phyloP scores from a whole-genome alignment of 2,329 filamentous ascomycete species.

The Venturiaceae sp. region DNA sequence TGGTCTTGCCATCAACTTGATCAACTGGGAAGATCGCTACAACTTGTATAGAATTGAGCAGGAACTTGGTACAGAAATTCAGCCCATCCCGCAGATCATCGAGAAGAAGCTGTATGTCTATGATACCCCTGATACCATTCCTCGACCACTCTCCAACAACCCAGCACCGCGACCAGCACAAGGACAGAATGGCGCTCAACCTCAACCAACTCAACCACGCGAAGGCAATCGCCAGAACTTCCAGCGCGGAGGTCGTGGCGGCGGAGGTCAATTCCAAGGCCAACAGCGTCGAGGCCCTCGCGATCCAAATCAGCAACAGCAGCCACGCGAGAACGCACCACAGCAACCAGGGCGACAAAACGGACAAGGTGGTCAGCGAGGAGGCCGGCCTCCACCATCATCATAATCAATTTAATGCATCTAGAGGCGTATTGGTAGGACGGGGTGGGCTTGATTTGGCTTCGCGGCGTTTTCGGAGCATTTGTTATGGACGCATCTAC shows the following conservation, averaged over 20 bases:
- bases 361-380: constrained; percentile 1
- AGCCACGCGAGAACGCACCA: neutral
- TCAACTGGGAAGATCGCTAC: constrained; percentile 99
- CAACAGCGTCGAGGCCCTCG: constrained; percentile 2
- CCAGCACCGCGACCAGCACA: constrained; percentile 13
- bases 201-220: neutral
- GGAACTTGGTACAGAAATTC: constrained; percentile 93
- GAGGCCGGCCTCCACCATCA: constrained; percentile 1
- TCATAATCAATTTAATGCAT: neutral
- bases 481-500: neutral
- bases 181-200: neutral
- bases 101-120: constrained; percentile 99
- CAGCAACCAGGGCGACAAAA: constrained; percentile 4
- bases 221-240: neutral
- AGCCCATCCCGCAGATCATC: constrained; percentile 87
- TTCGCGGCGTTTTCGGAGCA: neutral
- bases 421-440: neutral
- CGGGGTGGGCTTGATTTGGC: neutral
- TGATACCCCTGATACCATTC: constrained; percentile 90
- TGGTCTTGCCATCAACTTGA: constrained; percentile 95
- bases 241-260: constrained; percentile 4
- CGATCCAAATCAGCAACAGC: constrained; percentile 1
- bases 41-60: constrained; percentile 98
- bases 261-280: neutral
- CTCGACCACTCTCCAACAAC: constrained; percentile 61